phyloP scores from a whole-genome alignment of 495 filamentous ascomycete genomes.

The Tuber umbilicatum region DNA sequence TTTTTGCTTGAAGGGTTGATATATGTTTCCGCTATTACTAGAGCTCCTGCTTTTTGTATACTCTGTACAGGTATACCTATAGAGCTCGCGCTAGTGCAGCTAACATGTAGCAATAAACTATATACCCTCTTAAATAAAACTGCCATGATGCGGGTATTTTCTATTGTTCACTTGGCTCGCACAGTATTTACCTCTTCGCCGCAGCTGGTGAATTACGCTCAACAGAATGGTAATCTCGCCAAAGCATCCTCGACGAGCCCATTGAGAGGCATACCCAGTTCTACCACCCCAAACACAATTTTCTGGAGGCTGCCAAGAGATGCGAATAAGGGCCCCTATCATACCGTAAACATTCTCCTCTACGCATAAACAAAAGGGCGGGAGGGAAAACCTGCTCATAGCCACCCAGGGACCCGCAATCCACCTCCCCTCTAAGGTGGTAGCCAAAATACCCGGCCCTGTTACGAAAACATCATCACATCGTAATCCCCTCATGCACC shows the following conservation, averaged over 20 bases:
- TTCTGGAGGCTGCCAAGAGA: neutral
- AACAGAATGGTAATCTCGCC: neutral
- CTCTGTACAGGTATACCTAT: neutral
- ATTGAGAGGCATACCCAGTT: neutral
- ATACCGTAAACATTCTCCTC: neutral
- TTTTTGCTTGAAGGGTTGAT: neutral
- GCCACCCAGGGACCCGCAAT: neutral
- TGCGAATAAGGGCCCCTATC: neutral
- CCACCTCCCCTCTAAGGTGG: neutral
- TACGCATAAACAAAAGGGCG: neutral
- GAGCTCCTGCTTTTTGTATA: neutral
- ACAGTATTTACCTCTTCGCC: neutral
- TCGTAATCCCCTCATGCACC: neutral
- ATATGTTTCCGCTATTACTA: neutral
- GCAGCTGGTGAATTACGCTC: neutral
- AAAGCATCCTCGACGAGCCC: neutral
- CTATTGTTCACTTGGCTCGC: too few relatives aligned
- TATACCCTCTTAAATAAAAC: neutral
- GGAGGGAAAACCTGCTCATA: neutral
- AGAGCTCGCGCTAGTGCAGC: neutral
- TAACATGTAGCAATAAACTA: neutral
- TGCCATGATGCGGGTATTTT: neutral
- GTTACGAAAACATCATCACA: neutral
- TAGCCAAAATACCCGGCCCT: neutral
- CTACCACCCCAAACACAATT: neutral